Evolutionary conservation across 2,329 filamentous ascomycete species (phyloP), one percentile per base, ranked within the genome.

Genomic region (Aureobasidium sp.): DNA sequence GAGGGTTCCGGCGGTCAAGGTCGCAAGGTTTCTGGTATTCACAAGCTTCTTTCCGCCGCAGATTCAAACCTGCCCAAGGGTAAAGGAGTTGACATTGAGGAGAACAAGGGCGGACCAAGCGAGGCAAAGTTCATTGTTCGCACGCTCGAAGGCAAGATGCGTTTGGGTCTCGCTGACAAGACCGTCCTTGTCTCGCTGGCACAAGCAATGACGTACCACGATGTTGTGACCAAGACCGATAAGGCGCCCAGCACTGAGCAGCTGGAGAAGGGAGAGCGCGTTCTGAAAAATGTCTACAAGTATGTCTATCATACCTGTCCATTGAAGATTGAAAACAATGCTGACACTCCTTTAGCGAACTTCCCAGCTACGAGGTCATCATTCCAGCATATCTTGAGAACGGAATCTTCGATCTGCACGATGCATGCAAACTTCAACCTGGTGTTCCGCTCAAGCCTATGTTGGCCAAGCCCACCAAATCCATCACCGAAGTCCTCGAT

Each of bases 391-490:
- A 97, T 76, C 74, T 96, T 22, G 76, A 93, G 62, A 80, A 93
- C 62, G 93, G 93, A 16, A 88, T 98, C 57, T 81, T 85, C 72
- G 84, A 90, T 32, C 73, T 98, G 11, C 80, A 81, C 49, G 85
- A 95, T 8, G 81, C 85, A 54, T 96, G 93, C 78, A 94, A 94
- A 68, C 79, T 98, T 39, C 87, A 89, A 60, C 91, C 93, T 0
- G 93, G 93, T 58, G 87, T 98, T 14, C 93, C 93, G 0, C 76
- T 98, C 55, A 98, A 98, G 70, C 93, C 93, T 62, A 98, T 98
- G 93, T 78, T 98, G 73, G 93, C 93, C 17, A 97, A 97, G 64
- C 93, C 93, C 3, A 98, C 93, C 8, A 98, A 98, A 69, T 90
- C 93, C 4, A 96, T 98, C 62, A 95, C 90, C 1, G 93, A 98